Evolutionary conservation across 2,329 filamentous ascomycete species (phyloP).

Genomic region (Xylaria arbuscula): DNA sequence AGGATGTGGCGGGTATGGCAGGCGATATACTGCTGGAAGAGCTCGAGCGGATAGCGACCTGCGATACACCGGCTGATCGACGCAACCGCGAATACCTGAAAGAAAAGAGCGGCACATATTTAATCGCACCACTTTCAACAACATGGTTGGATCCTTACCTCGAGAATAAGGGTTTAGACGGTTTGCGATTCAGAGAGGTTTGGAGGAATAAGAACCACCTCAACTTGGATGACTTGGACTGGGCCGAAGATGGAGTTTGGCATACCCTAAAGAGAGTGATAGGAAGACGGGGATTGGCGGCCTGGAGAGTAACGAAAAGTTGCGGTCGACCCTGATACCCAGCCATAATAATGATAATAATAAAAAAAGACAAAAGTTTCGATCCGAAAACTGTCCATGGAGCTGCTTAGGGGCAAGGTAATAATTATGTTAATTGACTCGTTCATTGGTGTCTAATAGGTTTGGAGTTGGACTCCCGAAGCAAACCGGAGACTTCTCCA

Average conservation of each 20-base stretch:
- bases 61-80: constrained; percentile 68
- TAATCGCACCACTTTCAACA: constrained; percentile 79
- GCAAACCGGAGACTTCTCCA: no score
- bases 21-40: constrained; percentile 69
- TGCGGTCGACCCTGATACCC: constrained; percentile 52
- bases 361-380: constrained; percentile 15
- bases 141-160: constrained; percentile 75
- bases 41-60: constrained; percentile 69
- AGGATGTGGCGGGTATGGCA: constrained; percentile 78
- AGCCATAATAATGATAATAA: constrained; percentile 19
- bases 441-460: neutral
- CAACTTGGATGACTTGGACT: constrained; percentile 84
- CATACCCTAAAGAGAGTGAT: constrained; percentile 75
- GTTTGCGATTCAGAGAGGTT: constrained; percentile 73
- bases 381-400: neutral
- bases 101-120: constrained; percentile 71
- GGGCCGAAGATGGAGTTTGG: constrained; percentile 80
- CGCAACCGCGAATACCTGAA: constrained; percentile 67
- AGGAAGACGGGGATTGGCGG: constrained; percentile 69
- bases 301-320: constrained; percentile 74
- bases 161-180: constrained; percentile 67
- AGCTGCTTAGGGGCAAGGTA: neutral
- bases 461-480: no score
- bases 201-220: constrained; percentile 76
- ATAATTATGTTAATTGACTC: neutral